Base-by-base conservation (phyloP, 2,329 filamentous ascomycete genomes). In the Chrysosporium queenslandicum region DNA sequence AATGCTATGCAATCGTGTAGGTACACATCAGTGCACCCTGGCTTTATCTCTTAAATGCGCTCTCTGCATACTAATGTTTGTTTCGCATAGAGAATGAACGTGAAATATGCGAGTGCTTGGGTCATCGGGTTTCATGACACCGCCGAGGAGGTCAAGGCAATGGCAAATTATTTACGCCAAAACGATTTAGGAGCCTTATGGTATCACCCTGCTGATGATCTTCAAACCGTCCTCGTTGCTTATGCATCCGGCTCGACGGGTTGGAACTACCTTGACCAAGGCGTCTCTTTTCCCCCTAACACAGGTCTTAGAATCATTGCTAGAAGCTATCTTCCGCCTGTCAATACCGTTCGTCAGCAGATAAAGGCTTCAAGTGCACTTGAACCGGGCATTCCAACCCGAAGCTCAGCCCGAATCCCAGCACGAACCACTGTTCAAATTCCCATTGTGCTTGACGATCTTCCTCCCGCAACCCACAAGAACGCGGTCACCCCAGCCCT, bases 101-200 rank as follows among this genome's bases (percentile, higher is more conserved):
- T 29, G 2, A 57, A 54, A 27, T 55, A 49, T 45, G 59, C 59
- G 34, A 66, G 61, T 48, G 64, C 63, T 32, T 71, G 64, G 62
- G 56, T 69, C 23, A 59, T 66, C 51, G 64, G 64, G 0, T 72
- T 61, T 53, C 40, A 59, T 14, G 64, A 70, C 41, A 67, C 63
- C 2, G 59, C 64, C 29, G 23, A 55, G 8, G 49, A 49, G 2
- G 39, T 71, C 9, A 60, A 60, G 36, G 51, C 51, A 3, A 56
- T 68, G 46, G 61, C 62, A 11, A 52, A 65, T 16, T 53, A 59
- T 14, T 59, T 71, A 16, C 55, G 55, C 2, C 54, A 55, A 16
- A 53, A 60, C 16, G 54, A 63, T 16, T 54, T 62, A 9, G 56
- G 66, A 36, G 68, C 64, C 8, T 62, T 70, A 48, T 65, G 58